These are phyloP conservation scores for Ceratobasidium sp. DNA, from an alignment of 1,284 basidiomycete genomes.

Conservation along the genomic window DNA sequence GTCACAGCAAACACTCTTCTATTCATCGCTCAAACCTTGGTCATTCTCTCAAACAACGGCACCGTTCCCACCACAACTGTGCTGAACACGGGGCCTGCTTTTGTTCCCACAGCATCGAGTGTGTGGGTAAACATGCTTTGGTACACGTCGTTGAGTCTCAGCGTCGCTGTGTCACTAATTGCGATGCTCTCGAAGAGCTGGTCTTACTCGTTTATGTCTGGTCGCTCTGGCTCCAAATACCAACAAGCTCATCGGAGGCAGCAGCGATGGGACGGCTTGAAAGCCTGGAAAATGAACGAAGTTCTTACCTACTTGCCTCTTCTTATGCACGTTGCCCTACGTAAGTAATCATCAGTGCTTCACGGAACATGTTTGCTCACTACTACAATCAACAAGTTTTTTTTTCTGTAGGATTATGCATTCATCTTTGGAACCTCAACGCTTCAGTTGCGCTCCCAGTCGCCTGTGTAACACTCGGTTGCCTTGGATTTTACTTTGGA, in stretches of 20 bases:
- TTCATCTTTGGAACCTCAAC: no score
- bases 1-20: not conserved
- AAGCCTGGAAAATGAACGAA: not conserved
- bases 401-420: no score
- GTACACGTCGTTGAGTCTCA: constrained; percentile 14
- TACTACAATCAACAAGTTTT: no score
- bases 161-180: constrained; percentile 2
- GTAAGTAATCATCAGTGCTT: not conserved
- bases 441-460: no score
- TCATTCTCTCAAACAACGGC: not conserved
- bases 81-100: not conserved
- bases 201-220: constrained; percentile 20
- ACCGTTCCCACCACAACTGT: not conserved
- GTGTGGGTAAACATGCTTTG: constrained; percentile 4
- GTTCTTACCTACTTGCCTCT: constrained; percentile 1
- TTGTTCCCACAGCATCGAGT: not conserved
- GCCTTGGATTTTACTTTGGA: no score
- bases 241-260: constrained; percentile 1
- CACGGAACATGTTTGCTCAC: no score
- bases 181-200: constrained; percentile 16
- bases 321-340: constrained; percentile 6
- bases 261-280: constrained; percentile 1
- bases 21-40: not conserved
- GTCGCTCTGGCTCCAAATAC: not conserved
- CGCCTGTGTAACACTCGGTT: no score